These are phyloP conservation scores for Lentinula sp. DNA, from an alignment of 768 basidiomycete genomes.

Conservation along the genomic window DNA sequence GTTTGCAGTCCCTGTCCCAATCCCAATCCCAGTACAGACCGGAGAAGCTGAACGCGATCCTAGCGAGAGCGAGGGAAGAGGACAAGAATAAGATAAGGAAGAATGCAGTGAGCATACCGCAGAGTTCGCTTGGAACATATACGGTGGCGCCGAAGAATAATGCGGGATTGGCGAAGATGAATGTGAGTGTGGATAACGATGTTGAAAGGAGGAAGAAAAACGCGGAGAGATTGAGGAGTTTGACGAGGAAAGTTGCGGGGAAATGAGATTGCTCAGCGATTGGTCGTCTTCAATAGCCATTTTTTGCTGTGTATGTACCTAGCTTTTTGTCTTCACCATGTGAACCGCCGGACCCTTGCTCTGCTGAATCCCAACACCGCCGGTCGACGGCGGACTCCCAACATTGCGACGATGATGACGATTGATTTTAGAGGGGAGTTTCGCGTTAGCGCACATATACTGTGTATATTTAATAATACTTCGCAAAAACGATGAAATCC, in stretches of 20 bases:
- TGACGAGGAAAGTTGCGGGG: slow-evolving; percentile 44
- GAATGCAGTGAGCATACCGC: slow-evolving; percentile 82
- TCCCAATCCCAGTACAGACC: slow-evolving; percentile 18
- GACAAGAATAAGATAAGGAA: slow-evolving; percentile 67
- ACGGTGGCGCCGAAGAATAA: slow-evolving; percentile 68
- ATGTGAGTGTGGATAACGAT: slow-evolving; percentile 64
- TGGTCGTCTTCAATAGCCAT: no score
- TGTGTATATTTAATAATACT: no score
- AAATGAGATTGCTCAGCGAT: slow-evolving; percentile 12
- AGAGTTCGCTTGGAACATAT: slow-evolving; percentile 69
- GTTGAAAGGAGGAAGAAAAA: slow-evolving; percentile 69
- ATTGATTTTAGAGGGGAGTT: no score
- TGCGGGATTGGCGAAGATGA: slow-evolving; percentile 44
- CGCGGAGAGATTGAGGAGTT: slow-evolving; percentile 61
- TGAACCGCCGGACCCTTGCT: no score
- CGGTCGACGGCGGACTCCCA: no score
- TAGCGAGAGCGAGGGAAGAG: slow-evolving; percentile 58
- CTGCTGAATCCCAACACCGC: no score
- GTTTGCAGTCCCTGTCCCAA: not conserved
- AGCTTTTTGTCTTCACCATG: no score
- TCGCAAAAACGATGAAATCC: no score
- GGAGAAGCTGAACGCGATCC: slow-evolving; percentile 64
- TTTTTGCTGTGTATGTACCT: no score
- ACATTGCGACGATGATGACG: no score
- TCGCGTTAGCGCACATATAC: no score